These are phyloP conservation scores for Prunus persica DNA, from an alignment of 306 rosid genomes.

Conservation along the genomic window DNA sequence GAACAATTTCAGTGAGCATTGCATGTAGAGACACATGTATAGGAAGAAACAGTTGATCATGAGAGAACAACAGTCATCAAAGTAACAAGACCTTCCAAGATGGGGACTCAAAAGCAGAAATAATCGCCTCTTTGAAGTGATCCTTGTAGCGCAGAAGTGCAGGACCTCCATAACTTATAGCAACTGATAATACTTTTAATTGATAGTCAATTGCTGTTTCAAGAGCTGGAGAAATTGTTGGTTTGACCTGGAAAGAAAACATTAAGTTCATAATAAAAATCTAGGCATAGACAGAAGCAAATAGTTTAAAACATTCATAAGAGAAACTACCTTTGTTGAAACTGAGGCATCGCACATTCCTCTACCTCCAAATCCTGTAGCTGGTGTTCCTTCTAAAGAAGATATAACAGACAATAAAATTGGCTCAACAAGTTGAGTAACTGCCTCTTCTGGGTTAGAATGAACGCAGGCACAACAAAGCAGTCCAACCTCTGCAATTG, in stretches of 20 bases:
- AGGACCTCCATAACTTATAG: slow-evolving; percentile 85
- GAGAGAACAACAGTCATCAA: slow-evolving; percentile 21
- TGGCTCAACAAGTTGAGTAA: slow-evolving; percentile 81
- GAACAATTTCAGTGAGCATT: slow-evolving; percentile 12
- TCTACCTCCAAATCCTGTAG: slow-evolving; percentile 85
- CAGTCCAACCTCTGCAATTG: slow-evolving; percentile 96
- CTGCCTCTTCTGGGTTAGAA: slow-evolving; percentile 91
- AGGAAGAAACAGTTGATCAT: slow-evolving; percentile 11
- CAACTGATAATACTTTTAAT: slow-evolving; percentile 77
- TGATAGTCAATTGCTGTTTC: slow-evolving; percentile 96
- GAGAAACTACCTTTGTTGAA: slow-evolving; percentile 59
- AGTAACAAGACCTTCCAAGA: slow-evolving; percentile 82
- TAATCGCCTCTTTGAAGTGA: slow-evolving; percentile 66
- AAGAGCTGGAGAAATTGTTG: slow-evolving; percentile 91
- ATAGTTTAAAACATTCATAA: slow-evolving; percentile 25
- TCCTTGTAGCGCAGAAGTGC: slow-evolving; percentile 72
- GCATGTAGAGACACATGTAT: neutral
- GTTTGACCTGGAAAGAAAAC: slow-evolving; percentile 60
- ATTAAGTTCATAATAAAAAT: slow-evolving; percentile 27
- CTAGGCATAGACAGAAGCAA: slow-evolving; percentile 16
- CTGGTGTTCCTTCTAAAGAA: slow-evolving; percentile 75
- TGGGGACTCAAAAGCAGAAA: slow-evolving; percentile 90
- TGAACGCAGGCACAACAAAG: slow-evolving; percentile 97
- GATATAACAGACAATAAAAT: slow-evolving; percentile 71
- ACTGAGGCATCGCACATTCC: slow-evolving; percentile 47